Base-by-base conservation (phyloP, 805 yeast species). In the Candida xyloterini region DNA sequence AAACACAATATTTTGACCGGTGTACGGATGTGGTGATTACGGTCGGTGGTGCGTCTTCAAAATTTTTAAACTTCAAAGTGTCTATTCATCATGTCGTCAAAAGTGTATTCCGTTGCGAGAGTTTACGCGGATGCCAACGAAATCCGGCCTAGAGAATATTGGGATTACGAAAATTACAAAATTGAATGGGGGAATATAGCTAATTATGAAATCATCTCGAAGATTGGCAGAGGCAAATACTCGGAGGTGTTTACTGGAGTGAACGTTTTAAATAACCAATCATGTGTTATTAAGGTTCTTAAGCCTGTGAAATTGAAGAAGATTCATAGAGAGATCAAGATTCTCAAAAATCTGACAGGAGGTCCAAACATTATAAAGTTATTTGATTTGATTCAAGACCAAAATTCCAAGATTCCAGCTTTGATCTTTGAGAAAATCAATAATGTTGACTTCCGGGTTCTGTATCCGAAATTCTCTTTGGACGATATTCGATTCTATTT, bases 241-340 rank as follows among this genome's bases (percentile, higher is more conserved):
- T 84, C 95, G 11, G 97, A 90, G 66, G 97, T 90, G 33, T 90
- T 90, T 56, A 78, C 87, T 50, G 97, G 96, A 6, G 73, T 84
- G 27, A 79, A 84, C 51, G 68, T 82, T 14, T 59, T 71, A 29
- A 74, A 74, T 42, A 78, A 81, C 39, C 71, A 73, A 38, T 71
- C 79, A 38, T 79, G 90, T 52, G 96, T 90, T 36, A 85, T 90
- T 56, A 90, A 90, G 65, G 96, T 88, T 16, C 73, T 90, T 56
- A 90, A 90, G 61, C 97, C 97, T 2, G 96, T 90, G 23, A 89
- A 89, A 66, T 71, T 89, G 61, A 89, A 89, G 74, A 90, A 90
- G 67, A 90, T 90, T 52, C 85, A 86, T 65, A 73, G 97, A 53
- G 97, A 90, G 62, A 81, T 90, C 55, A 82, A 85, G 58, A 90